phyloP scores from a whole-genome alignment of 352 stramenopile species.

The Globisporangium irregulare region DNA sequence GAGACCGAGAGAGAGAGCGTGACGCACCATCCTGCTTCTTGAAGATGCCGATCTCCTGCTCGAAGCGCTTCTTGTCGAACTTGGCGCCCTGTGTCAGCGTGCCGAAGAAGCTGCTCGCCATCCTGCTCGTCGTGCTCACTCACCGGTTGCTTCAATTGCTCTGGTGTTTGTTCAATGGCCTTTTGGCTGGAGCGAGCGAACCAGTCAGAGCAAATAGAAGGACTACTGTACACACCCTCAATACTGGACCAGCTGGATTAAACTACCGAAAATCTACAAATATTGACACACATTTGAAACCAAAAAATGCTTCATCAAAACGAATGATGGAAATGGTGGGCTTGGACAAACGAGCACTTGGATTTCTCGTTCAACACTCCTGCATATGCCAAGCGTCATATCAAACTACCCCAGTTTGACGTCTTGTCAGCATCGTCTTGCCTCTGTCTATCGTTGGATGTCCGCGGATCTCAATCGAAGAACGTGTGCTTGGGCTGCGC shows the following conservation, averaged over 20 bases:
- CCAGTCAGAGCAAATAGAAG: conserved; percentile 2
- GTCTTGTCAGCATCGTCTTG: neutral
- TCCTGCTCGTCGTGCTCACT: conserved; percentile 16
- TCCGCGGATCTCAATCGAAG: neutral
- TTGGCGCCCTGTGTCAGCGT: conserved; percentile 64
- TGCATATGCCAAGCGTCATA: neutral
- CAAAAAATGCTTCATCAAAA: neutral
- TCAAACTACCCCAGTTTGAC: too few relatives aligned
- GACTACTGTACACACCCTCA: neutral
- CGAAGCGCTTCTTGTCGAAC: conserved; percentile 58
- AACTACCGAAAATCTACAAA: neutral
- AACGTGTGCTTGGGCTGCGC: neutral
- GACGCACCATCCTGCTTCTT: conserved; percentile 36
- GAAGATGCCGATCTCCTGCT: conserved; percentile 62
- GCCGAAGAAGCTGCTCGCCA: conserved; percentile 73
- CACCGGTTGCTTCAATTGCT: neutral
- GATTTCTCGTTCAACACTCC: neutral
- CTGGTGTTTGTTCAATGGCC: neutral
- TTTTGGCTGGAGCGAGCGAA: conserved; percentile 6
- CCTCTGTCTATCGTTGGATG: neutral
- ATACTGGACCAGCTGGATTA: neutral
- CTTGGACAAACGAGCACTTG: neutral
- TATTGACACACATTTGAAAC: neutral
- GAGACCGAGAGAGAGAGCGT: neutral
- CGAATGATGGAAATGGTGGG: neutral